Conservation (phyloP, 306 rosid genomes). For the Sicyos baderoa region DNA sequence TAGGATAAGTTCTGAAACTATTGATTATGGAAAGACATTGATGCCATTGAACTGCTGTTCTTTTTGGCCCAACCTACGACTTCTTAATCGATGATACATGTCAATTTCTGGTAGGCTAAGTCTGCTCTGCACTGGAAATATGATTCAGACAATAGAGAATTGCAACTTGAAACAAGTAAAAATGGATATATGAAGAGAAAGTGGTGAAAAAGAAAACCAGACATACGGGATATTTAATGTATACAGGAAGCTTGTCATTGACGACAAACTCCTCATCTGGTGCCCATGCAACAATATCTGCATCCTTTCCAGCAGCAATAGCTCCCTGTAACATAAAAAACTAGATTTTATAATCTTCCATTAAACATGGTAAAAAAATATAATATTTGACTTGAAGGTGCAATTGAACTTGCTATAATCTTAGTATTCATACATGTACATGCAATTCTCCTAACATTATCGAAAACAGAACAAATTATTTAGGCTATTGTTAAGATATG, state of each 20-base stretch:
- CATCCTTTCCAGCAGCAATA: conserved; percentile 64
- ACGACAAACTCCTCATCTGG: conserved; percentile 70
- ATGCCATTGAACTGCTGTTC: too few relatives aligned
- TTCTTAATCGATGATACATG: too few relatives aligned
- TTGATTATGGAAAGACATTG: too few relatives aligned
- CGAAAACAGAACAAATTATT: too few relatives aligned
- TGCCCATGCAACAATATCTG: conserved; percentile 84
- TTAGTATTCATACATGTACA: not conserved
- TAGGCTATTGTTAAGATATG: too few relatives aligned
- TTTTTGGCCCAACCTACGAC: too few relatives aligned
- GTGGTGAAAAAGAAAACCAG: not conserved
- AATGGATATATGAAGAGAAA: not conserved
- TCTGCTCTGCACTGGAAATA: not conserved
- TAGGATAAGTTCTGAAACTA: too few relatives aligned
- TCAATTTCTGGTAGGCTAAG: too few relatives aligned
- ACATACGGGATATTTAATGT: conserved; percentile 63
- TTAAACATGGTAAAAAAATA: not conserved
- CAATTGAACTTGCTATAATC: not conserved
- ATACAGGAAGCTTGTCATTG: conserved; percentile 42
- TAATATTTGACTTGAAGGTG: not conserved
- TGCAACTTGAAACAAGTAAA: not conserved
- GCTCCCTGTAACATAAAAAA: conserved; percentile 48
- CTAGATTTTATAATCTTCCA: not conserved
- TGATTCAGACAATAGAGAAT: not conserved
- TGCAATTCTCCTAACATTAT: not conserved